Conservation (phyloP, 2,329 filamentous ascomycete genomes). For the Neonectria faginata region DNA sequence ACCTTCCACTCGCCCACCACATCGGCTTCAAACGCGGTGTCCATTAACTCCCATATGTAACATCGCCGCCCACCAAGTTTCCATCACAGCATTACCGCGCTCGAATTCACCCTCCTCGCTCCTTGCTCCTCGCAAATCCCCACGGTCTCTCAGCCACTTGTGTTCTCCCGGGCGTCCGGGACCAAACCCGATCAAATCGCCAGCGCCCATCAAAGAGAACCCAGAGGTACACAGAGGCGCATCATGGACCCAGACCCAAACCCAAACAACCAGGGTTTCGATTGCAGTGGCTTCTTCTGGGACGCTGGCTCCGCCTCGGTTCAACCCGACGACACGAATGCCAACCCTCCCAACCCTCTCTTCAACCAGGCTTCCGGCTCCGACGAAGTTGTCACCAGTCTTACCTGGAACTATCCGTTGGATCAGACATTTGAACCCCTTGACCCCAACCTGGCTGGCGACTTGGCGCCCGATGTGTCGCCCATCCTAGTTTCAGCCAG, state of each 20-base stretch:
- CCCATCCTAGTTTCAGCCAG: background rate
- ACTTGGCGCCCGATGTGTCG: too few species aligned
- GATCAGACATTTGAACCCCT: constrained; percentile 9
- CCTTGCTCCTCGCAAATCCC: background rate
- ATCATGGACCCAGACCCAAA: constrained; percentile 25
- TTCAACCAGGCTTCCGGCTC: constrained; percentile 21
- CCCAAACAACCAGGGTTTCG: background rate
- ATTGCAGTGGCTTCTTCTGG: background rate
- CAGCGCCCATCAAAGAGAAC: background rate
- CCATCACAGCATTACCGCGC: background rate
- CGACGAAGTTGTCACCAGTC: constrained; percentile 3
- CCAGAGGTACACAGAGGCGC: background rate
- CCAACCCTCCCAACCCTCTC: constrained; percentile 39
- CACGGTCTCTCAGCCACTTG: too few species aligned
- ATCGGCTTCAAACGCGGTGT: background rate
- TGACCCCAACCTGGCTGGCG: background rate
- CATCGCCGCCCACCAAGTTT: background rate
- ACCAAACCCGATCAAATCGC: background rate
- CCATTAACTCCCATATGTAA: background rate
- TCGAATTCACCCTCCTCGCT: background rate
- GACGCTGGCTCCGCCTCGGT: constrained; percentile 1
- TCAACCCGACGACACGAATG: constrained; percentile 21
- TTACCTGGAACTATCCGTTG: constrained; percentile 27
- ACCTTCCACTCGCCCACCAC: background rate
- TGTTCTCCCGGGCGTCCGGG: too few species aligned